Percentiles rank a stretch among this genome's conserved stretches.
These are phyloP conservation scores for Parachlorella kessleri DNA, from an alignment of 139 green algal genomes.

Conservation along the genomic window DNA sequence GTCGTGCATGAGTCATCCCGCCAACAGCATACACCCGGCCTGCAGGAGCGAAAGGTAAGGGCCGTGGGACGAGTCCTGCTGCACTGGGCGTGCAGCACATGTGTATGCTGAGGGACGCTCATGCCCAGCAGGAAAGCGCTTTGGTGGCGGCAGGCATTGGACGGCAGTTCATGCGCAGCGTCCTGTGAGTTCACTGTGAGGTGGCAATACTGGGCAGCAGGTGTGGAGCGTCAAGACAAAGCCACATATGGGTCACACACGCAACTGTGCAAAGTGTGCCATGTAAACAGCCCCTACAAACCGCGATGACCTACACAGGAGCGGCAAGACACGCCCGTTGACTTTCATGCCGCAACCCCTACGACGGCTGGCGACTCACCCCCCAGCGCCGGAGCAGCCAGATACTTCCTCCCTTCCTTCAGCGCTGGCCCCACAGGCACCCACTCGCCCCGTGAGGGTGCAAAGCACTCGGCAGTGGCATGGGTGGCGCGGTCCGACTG, in stretches of 20 bases:
- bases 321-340: too few species aligned
- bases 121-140: neutral
- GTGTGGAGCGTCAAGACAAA: too few species aligned
- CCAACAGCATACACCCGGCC: constrained; percentile 68
- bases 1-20: constrained; percentile 47
- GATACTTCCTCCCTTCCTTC: constrained; percentile 61
- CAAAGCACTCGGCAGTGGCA: constrained; percentile 45
- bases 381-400: constrained; percentile 29
- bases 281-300: too few species aligned
- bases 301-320: too few species aligned
- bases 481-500: constrained; percentile 51
- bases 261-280: too few species aligned
- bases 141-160: too few species aligned
- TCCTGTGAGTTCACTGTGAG: too few species aligned
- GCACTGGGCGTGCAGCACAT: too few species aligned
- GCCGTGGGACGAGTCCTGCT: too few species aligned
- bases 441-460: constrained; percentile 43
- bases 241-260: too few species aligned
- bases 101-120: neutral
- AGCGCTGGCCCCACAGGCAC: constrained; percentile 36
- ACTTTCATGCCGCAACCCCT: neutral
- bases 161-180: too few species aligned
- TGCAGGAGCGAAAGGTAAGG: constrained; percentile 3
- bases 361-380: constrained; percentile 9
- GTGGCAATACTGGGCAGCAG: too few species aligned